Percentiles rank a stretch among this genome's conserved stretches.
phyloP scores from a whole-genome alignment of 73 alveolate genomes.

The Symbiodinium natans region DNA sequence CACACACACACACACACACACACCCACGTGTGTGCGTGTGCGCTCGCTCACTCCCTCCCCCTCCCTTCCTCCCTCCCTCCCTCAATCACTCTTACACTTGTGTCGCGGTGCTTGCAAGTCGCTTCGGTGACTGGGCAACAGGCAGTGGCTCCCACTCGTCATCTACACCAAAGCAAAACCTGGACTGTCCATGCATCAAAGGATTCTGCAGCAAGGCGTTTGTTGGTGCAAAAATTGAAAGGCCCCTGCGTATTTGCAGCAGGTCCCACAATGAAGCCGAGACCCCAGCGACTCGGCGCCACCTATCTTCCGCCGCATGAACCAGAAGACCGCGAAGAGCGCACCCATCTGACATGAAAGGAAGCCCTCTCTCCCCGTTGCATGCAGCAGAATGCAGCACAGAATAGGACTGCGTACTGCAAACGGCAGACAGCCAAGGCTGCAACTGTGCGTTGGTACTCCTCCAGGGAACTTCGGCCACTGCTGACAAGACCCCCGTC shows the following conservation, averaged over 20 bases:
- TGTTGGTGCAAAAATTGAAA: no score
- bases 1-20: no score
- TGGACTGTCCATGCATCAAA: neutral
- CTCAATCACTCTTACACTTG: no score
- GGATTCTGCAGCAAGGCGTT: no score
- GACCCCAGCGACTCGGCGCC: conserved; percentile 71
- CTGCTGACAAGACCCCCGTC: conserved; percentile 62
- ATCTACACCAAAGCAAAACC: conserved; percentile 90
- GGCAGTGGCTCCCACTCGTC: conserved; percentile 92
- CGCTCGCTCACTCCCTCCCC: neutral
- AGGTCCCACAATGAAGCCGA: neutral
- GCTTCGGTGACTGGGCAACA: neutral
- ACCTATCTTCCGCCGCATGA: conserved; percentile 84
- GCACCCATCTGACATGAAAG: conserved; percentile 93
- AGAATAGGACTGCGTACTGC: no score
- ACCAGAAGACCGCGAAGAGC: conserved; percentile 89
- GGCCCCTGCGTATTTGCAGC: no score
- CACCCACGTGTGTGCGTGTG: neutral
- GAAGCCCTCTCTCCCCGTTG: neutral
- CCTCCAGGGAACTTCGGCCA: conserved; percentile 40
- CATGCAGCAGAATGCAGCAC: no score
- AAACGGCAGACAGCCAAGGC: no score
- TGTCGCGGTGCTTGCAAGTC: no score
- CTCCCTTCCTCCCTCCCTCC: no score
- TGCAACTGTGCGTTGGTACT: conserved; percentile 46